A percentile compares a stretch with the other conserved stretches of the same genome.
These are phyloP conservation scores for Boletus rufocinnamomeus DNA, from an alignment of 768 basidiomycete species.

Conservation along the genomic window DNA sequence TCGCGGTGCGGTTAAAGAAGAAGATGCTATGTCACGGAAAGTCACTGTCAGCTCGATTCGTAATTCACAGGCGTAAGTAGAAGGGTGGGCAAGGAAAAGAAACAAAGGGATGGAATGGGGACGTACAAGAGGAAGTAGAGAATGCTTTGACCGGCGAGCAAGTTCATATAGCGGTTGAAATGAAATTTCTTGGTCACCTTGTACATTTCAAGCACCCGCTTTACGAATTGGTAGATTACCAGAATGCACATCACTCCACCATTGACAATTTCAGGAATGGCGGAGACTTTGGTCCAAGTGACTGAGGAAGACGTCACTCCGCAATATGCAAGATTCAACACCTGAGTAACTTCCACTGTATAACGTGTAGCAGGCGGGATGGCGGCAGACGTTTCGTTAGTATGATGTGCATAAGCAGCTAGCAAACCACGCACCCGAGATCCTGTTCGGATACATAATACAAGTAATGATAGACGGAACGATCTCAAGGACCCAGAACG, in stretches of 20 bases:
- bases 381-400: neutral
- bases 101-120: neutral
- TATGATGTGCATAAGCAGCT: neutral
- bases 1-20: constrained; percentile 9
- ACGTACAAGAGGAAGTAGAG: constrained; percentile 19
- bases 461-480: neutral
- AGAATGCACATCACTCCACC: constrained; percentile 7
- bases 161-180: constrained; percentile 11
- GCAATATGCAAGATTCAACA: constrained; percentile 1
- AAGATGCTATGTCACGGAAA: constrained; percentile 1
- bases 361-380: neutral
- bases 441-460: neutral
- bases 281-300: constrained; percentile 3
- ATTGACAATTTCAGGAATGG: neutral
- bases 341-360: constrained; percentile 2
- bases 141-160: constrained; percentile 8
- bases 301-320: neutral
- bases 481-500: constrained; percentile 5
- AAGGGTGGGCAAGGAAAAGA: neutral
- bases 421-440: neutral
- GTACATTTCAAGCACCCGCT: constrained; percentile 6
- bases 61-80: no score
- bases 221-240: constrained; percentile 6
- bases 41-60: neutral
- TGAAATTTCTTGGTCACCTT: constrained; percentile 2